phyloP scores from a whole-genome alignment of 139 green algal species.

The Chlamydomonas urium region DNA sequence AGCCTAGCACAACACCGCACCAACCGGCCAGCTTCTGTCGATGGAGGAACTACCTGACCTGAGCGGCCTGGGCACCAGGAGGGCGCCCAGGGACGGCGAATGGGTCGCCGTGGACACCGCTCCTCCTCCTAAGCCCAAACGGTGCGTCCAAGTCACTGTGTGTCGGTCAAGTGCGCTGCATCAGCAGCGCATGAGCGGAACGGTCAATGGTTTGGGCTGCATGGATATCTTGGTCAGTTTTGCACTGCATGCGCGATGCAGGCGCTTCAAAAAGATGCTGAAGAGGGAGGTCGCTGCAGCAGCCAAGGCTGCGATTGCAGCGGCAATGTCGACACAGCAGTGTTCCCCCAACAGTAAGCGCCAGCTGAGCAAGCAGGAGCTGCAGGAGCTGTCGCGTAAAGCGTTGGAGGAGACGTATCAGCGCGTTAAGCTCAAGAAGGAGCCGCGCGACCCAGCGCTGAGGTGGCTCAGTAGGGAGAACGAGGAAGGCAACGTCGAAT shows the following conservation, averaged over 20 bases:
- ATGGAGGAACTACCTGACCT: not conserved
- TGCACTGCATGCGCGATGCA: too few species aligned
- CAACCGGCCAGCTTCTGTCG: too few species aligned
- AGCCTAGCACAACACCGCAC: too few species aligned
- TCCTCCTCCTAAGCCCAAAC: slow-evolving; percentile 2
- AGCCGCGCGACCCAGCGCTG: slow-evolving; percentile 4
- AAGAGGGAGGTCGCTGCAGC: not conserved
- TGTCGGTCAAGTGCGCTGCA: too few species aligned
- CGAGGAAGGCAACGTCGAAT: slow-evolving; percentile 77
- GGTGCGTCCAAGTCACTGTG: too few species aligned
- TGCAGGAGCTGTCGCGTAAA: not conserved
- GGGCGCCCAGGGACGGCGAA: not conserved
- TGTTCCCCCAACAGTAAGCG: not conserved
- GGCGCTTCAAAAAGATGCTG: not conserved
- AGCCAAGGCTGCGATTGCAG: not conserved
- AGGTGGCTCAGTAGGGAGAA: slow-evolving; percentile 54
- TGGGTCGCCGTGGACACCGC: slow-evolving; percentile 3
- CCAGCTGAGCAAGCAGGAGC: not conserved
- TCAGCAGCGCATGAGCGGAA: too few species aligned
- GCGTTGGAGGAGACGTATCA: not conserved
- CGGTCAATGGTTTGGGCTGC: too few species aligned
- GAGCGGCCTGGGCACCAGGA: not conserved
- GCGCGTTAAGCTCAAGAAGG: slow-evolving; percentile 1
- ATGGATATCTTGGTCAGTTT: too few species aligned
- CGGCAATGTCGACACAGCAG: not conserved